A percentile compares a stretch with the other conserved stretches of the same genome.
Conservation (phyloP, 768 basidiomycete species). For the Leccinum ochraceum region DNA sequence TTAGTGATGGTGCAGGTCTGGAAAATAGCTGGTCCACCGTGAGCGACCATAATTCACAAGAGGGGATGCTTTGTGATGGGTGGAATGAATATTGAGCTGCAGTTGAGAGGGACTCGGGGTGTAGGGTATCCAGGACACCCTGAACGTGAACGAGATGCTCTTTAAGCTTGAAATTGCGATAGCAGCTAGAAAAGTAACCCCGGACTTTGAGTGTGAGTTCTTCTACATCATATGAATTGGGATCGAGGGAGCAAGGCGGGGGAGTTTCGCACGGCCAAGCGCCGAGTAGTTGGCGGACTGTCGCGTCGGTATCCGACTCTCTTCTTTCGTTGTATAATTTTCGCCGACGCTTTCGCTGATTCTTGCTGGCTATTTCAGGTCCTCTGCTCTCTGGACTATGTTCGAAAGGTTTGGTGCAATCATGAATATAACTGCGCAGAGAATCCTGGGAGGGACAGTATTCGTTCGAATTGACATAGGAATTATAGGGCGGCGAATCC, state of each 20-base stretch:
- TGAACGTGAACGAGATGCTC: constrained; percentile 11
- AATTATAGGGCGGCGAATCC: constrained; percentile 17
- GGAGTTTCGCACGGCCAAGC: neutral
- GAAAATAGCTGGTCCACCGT: neutral
- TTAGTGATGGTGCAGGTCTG: neutral
- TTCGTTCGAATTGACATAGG: constrained; percentile 13
- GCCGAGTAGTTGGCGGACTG: neutral
- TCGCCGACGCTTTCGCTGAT: constrained; percentile 4
- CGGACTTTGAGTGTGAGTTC: neutral
- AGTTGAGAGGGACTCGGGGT: neutral
- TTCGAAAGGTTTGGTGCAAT: constrained; percentile 2
- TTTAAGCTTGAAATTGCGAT: constrained; percentile 15
- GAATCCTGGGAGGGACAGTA: neutral
- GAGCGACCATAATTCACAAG: neutral
- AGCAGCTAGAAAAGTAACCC: constrained; percentile 16
- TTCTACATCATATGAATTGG: constrained; percentile 3
- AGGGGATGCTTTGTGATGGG: neutral
- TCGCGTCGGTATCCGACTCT: constrained; percentile 2
- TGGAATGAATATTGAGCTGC: neutral
- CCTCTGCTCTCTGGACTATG: constrained; percentile 13
- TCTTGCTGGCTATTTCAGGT: neutral
- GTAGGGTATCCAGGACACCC: neutral
- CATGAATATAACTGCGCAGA: constrained; percentile 1
- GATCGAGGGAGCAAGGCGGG: neutral
- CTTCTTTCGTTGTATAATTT: constrained; percentile 7